These are phyloP conservation scores for Symbiodinium natans DNA, from an alignment of 73 alveolate genomes.

Conservation along the genomic window DNA sequence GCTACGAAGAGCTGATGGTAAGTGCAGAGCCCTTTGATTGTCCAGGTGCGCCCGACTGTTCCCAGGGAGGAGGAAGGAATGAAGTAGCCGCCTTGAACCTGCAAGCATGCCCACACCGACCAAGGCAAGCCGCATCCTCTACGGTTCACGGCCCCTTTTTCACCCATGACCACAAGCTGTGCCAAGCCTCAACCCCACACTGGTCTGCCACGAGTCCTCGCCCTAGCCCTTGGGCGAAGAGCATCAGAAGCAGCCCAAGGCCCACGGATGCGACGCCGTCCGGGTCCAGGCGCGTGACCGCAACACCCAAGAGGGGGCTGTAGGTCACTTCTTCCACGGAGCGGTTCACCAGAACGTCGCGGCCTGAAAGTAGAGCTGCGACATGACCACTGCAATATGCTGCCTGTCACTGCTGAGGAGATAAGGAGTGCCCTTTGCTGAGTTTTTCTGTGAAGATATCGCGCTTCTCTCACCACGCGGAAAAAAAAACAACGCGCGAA, in stretches of 20 bases:
- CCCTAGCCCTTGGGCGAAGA: slow-evolving; percentile 61
- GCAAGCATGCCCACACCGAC: too few relatives aligned
- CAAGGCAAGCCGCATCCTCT: too few relatives aligned
- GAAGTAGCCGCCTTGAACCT: slow-evolving; percentile 74
- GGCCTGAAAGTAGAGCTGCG: neutral
- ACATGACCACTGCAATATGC: too few relatives aligned
- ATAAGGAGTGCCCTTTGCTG: too few relatives aligned
- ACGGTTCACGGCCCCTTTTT: too few relatives aligned
- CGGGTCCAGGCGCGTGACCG: slow-evolving; percentile 85
- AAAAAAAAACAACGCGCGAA: too few relatives aligned
- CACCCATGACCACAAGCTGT: too few relatives aligned
- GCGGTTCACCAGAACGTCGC: slow-evolving; percentile 44
- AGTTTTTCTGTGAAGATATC: too few relatives aligned
- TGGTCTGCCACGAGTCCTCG: neutral
- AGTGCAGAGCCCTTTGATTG: slow-evolving; percentile 28
- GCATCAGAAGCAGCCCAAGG: slow-evolving; percentile 46
- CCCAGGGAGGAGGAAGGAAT: slow-evolving; percentile 75
- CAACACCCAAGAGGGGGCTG: slow-evolving; percentile 80
- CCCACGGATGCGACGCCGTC: slow-evolving; percentile 77
- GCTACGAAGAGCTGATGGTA: neutral
- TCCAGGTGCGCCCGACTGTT: slow-evolving; percentile 88
- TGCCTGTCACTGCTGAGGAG: too few relatives aligned
- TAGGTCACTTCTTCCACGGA: slow-evolving; percentile 71
- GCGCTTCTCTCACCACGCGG: too few relatives aligned
- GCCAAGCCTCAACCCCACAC: neutral